Evolutionary conservation across 116 monocot genomes (phyloP).

Genomic region (Phalaenopsis hybrid): DNA sequence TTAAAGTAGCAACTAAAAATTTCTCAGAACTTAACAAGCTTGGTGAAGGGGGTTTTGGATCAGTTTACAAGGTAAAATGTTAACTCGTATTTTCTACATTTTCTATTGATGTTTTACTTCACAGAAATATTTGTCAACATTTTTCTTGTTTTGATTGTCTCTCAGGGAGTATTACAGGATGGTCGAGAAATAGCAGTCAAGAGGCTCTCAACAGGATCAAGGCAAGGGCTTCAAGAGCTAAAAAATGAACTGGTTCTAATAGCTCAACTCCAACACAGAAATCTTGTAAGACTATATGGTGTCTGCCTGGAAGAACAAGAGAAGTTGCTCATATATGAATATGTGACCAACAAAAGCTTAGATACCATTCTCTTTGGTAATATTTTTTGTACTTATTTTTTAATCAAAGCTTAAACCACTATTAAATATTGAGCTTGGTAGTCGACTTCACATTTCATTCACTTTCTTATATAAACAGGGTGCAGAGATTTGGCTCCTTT

Average conservation of each 20-base stretch:
- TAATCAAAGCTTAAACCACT: not conserved
- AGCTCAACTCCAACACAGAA: slow-evolving; percentile 3
- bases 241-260: slow-evolving; percentile 5
- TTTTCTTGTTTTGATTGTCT: not conserved
- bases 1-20: slow-evolving; percentile 16
- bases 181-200: slow-evolving; percentile 9
- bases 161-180: not conserved
- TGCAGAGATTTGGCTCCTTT: not conserved
- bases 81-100: not conserved
- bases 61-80: slow-evolving; percentile 23
- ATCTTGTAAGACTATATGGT: slow-evolving; percentile 5
- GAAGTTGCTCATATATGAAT: slow-evolving; percentile 11
- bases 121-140: not conserved
- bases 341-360: slow-evolving; percentile 17
- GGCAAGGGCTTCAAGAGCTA: not conserved
- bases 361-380: slow-evolving; percentile 17
- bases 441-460: not conserved
- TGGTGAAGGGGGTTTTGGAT: slow-evolving; percentile 32
- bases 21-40: slow-evolving; percentile 26
- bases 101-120: not conserved
- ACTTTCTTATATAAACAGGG: not conserved
- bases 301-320: not conserved
- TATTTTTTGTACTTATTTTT: not conserved
- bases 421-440: not conserved
- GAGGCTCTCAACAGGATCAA: not conserved